These are phyloP conservation scores for Apiotrichum sp. DNA, from an alignment of 1,284 basidiomycete species.

Conservation along the genomic window DNA sequence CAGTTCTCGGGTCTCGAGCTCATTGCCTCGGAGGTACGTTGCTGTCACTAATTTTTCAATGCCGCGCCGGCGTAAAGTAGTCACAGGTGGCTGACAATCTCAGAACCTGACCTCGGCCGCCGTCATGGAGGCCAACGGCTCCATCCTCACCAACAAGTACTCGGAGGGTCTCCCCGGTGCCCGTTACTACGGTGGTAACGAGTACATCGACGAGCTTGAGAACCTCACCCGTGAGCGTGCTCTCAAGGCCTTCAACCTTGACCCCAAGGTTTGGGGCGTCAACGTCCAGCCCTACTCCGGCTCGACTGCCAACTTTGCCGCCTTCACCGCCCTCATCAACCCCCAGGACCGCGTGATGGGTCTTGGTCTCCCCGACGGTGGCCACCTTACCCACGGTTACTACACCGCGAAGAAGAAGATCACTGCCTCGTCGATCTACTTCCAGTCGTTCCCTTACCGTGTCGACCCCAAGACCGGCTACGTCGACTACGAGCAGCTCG, in stretches of 20 bases:
- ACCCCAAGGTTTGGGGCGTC: slow-evolving; percentile 83
- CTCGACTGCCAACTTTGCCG: slow-evolving; percentile 92
- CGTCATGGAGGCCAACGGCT: slow-evolving; percentile 97
- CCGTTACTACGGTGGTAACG: slow-evolving; percentile 96
- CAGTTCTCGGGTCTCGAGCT: slow-evolving; percentile 92
- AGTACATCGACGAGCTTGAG: slow-evolving; percentile 96
- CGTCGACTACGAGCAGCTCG: slow-evolving; percentile 82
- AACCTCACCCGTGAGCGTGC: slow-evolving; percentile 91
- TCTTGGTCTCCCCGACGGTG: slow-evolving; percentile 95
- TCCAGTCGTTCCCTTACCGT: slow-evolving; percentile 96
- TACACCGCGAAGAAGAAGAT: slow-evolving; percentile 99
- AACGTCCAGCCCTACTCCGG: slow-evolving; percentile 99
- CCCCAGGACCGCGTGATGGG: slow-evolving; percentile 99
- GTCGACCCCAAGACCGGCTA: slow-evolving; percentile 79
- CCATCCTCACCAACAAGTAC: slow-evolving; percentile 98
- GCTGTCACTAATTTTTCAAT: background rate
- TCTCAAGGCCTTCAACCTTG: slow-evolving; percentile 92
- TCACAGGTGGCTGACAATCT: background rate
- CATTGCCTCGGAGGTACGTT: slow-evolving; percentile 44
- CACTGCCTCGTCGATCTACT: slow-evolving; percentile 99
- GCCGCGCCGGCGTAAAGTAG: background rate
- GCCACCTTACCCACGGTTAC: slow-evolving; percentile 96
- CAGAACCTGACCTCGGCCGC: slow-evolving; percentile 91
- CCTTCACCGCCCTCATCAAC: slow-evolving; percentile 91
- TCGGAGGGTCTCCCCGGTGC: slow-evolving; percentile 91